Evolutionary conservation across 495 filamentous ascomycete species (phyloP).

Genomic region (Podospora didyma): DNA sequence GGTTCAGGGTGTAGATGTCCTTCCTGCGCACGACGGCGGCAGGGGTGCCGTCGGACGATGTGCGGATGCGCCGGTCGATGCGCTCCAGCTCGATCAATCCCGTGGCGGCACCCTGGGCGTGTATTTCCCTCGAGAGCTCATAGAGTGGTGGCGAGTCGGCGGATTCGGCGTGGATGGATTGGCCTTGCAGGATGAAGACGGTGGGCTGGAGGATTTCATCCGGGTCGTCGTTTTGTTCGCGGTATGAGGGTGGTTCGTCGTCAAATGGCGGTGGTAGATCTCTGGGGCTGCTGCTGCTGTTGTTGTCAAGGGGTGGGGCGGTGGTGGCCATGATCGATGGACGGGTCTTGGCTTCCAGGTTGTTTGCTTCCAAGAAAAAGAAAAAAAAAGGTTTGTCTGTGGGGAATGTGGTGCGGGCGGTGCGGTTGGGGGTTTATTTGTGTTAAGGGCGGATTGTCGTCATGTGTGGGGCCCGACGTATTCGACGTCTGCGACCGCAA

Average conservation of each 20-base stretch:
- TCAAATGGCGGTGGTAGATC: neutral
- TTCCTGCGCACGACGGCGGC: constrained; percentile 12
- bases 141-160: constrained; percentile 24
- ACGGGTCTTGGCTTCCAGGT: too few species aligned
- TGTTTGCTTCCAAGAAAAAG: too few species aligned
- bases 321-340: too few species aligned
- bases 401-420: too few species aligned
- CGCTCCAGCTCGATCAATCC: constrained; percentile 24
- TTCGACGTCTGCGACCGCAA: too few species aligned
- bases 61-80: constrained; percentile 23
- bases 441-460: too few species aligned
- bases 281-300: neutral
- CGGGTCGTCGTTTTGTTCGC: constrained; percentile 12
- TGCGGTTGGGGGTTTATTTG: too few species aligned
- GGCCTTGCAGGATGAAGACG: constrained; percentile 22
- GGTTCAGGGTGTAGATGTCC: constrained; percentile 25
- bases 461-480: too few species aligned
- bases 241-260: constrained; percentile 10
- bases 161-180: constrained; percentile 23
- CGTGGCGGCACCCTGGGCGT: constrained; percentile 14
- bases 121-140: constrained; percentile 25
- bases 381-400: too few species aligned
- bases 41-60: constrained; percentile 17
- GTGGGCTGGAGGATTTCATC: constrained; percentile 28
- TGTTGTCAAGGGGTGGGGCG: neutral